Evolutionary conservation across 768 basidiomycete genomes (phyloP).

Genomic region (Stropharia rugosoannulata): DNA sequence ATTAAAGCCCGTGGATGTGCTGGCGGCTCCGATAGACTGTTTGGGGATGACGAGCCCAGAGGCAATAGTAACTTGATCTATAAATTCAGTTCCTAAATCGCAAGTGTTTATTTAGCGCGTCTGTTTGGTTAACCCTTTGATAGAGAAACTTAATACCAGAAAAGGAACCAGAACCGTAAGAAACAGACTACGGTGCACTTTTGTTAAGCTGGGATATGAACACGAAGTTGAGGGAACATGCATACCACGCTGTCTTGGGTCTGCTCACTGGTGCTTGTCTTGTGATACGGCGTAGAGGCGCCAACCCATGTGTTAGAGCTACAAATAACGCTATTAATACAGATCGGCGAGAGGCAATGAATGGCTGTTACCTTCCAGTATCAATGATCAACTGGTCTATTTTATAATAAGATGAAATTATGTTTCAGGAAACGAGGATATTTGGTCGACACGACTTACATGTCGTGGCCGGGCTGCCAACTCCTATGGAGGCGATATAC

Average conservation of each 20-base stretch:
- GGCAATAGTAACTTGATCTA: conserved; percentile 51
- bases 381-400: conserved; percentile 31
- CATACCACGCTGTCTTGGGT: conserved; percentile 43
- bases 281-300: conserved; percentile 38
- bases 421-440: not conserved
- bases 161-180: conserved; percentile 61
- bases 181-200: conserved; percentile 35
- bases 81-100: conserved; percentile 25
- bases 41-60: conserved; percentile 40
- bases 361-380: conserved; percentile 41
- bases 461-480: conserved; percentile 50
- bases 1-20: conserved; percentile 34
- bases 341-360: too few species aligned
- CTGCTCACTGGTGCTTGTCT: conserved; percentile 46
- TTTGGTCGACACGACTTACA: conserved; percentile 31
- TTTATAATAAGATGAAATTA: not conserved
- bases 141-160: conserved; percentile 14
- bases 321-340: not conserved
- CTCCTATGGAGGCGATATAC: conserved; percentile 44
- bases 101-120: too few species aligned
- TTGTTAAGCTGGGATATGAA: not conserved
- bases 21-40: conserved; percentile 66
- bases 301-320: conserved; percentile 75
- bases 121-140: too few species aligned
- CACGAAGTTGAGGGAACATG: conserved; percentile 8